phyloP scores from a whole-genome alignment of 345 rosid species.

The Salix brachista region DNA sequence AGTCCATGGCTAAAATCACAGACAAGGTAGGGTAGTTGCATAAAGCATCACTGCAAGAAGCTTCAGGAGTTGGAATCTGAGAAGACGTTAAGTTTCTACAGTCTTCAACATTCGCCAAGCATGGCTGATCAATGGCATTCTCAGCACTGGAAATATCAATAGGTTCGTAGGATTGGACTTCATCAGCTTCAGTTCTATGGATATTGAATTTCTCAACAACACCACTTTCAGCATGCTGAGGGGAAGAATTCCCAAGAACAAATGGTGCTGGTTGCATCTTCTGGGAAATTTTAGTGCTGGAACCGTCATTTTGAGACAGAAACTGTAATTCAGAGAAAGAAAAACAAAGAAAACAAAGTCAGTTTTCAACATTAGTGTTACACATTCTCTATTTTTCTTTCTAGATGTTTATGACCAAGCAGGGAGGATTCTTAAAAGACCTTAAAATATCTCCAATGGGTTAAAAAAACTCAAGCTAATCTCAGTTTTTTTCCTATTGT shows the following conservation, averaged over 20 bases:
- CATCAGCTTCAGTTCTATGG: slow-evolving; percentile 17
- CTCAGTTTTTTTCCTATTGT: background rate
- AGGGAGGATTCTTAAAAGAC: background rate
- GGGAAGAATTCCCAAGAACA: slow-evolving; percentile 13
- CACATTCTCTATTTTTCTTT: background rate
- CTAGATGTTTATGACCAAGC: background rate
- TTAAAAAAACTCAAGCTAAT: background rate
- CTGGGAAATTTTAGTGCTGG: slow-evolving; percentile 13
- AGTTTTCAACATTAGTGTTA: background rate
- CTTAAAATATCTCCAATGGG: background rate
- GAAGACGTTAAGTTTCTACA: background rate
- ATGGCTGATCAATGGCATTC: background rate
- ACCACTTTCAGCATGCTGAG: slow-evolving; percentile 19
- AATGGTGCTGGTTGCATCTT: slow-evolving; percentile 1
- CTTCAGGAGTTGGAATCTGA: slow-evolving; percentile 6
- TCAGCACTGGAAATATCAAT: background rate
- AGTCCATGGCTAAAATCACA: slow-evolving; percentile 54
- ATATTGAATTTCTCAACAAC: slow-evolving; percentile 28
- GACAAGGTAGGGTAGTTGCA: slow-evolving; percentile 40
- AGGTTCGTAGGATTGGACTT: background rate
- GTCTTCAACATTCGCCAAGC: slow-evolving; percentile 1
- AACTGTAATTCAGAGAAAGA: slow-evolving; percentile 32
- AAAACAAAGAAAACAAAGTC: slow-evolving; percentile 9
- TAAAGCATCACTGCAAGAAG: slow-evolving; percentile 14
- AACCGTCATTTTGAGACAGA: slow-evolving; percentile 29